These are phyloP conservation scores for Gloeophyllum trabeum DNA, from an alignment of 768 basidiomycete species.

Conservation along the genomic window DNA sequence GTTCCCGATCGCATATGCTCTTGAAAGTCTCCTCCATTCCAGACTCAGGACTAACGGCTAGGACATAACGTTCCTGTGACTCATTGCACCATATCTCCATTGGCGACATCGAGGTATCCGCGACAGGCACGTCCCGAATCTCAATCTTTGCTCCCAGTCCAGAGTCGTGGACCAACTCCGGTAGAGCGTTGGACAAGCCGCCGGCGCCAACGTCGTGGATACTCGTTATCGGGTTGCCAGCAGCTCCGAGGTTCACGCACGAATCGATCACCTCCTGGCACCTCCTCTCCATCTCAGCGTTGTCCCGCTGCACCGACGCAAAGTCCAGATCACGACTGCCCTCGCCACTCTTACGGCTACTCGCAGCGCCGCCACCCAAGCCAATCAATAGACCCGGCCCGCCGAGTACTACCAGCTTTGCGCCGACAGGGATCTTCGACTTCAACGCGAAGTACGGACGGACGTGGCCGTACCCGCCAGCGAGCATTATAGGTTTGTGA, in stretches of 20 bases:
- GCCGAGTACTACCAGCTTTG: slow-evolving; percentile 86
- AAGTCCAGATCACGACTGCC: slow-evolving; percentile 93
- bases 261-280: slow-evolving; percentile 97
- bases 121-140: slow-evolving; percentile 86
- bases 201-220: slow-evolving; percentile 99
- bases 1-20: slow-evolving; percentile 36
- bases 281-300: slow-evolving; percentile 95
- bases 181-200: slow-evolving; percentile 91
- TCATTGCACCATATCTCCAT: slow-evolving; percentile 99
- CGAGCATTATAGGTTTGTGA: slow-evolving; percentile 99
- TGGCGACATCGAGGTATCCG: slow-evolving; percentile 89
- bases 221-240: slow-evolving; percentile 76
- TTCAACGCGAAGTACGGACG: slow-evolving; percentile 77
- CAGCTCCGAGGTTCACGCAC: slow-evolving; percentile 46
- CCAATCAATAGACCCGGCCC: slow-evolving; percentile 97
- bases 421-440: slow-evolving; percentile 61
- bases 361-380: slow-evolving; percentile 92
- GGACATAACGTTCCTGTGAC: slow-evolving; percentile 93
- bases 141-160: slow-evolving; percentile 87
- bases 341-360: slow-evolving; percentile 84
- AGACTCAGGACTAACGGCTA: slow-evolving; percentile 67
- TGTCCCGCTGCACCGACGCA: slow-evolving; percentile 94
- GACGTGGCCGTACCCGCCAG: slow-evolving; percentile 93
- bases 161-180: slow-evolving; percentile 94
- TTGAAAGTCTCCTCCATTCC: slow-evolving; percentile 19